These are phyloP conservation scores for Brasenia schreberi DNA, from an alignment of 164 flowering plant species.

Conservation along the genomic window DNA sequence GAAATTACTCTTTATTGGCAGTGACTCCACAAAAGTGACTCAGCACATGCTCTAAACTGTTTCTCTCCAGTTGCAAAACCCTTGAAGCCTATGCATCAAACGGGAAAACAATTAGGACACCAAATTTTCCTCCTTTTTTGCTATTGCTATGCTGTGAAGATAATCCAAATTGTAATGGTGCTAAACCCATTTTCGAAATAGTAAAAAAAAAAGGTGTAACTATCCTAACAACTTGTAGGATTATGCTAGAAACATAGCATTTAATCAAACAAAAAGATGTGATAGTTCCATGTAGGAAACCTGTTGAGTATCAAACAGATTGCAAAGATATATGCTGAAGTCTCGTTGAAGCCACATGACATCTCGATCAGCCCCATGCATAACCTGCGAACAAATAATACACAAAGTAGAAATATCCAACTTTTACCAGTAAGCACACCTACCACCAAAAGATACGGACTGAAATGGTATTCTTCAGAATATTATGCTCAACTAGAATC, in stretches of 20 bases:
- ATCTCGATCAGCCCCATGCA: constrained; percentile 99
- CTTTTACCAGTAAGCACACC: no score
- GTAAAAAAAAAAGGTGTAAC: no score
- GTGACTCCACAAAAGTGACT: constrained; percentile 69
- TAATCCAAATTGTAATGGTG: no score
- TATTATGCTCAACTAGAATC: no score
- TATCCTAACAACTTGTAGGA: no score
- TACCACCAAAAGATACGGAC: no score
- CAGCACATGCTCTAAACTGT: constrained; percentile 80
- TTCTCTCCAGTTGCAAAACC: constrained; percentile 75
- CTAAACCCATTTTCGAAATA: no score
- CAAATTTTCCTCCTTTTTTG: no score
- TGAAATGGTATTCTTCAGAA: no score
- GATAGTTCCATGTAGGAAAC: constrained; percentile 19
- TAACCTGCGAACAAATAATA: constrained; percentile 30
- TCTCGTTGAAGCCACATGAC: constrained; percentile 94
- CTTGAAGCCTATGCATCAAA: constrained; percentile 66
- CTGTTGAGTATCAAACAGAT: constrained; percentile 98
- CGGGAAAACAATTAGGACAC: not conserved
- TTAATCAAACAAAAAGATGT: not conserved
- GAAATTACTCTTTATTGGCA: constrained; percentile 88
- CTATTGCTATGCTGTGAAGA: no score
- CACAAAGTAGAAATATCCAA: not conserved
- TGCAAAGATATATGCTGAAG: constrained; percentile 92
- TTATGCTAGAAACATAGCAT: no score